Conservation (phyloP, 2,329 filamentous ascomycete genomes). For the Aspergillus pseudotamarii region DNA sequence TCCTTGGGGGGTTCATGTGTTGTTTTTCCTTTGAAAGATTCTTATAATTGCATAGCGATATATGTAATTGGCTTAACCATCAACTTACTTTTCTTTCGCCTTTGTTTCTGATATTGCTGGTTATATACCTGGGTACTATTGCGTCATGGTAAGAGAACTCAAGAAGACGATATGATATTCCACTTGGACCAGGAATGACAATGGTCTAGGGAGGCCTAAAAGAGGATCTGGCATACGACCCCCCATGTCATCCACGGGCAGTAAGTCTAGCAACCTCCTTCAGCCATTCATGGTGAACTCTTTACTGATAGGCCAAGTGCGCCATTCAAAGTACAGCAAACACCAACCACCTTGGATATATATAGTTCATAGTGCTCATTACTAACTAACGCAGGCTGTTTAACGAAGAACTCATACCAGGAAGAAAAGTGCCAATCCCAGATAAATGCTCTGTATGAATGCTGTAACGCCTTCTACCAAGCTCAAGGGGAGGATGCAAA, state of each 20-base stretch:
- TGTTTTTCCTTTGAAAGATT: neutral
- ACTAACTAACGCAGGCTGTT: slow-evolving; percentile 63
- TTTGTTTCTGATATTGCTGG: neutral
- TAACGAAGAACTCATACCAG: slow-evolving; percentile 81
- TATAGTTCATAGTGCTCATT: neutral
- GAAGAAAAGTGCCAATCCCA: slow-evolving; percentile 78
- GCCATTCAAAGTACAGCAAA: slow-evolving; percentile 76
- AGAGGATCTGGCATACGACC: slow-evolving; percentile 71
- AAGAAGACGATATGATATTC: neutral
- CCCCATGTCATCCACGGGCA: slow-evolving; percentile 83
- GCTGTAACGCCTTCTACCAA: slow-evolving; percentile 87
- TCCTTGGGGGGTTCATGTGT: neutral
- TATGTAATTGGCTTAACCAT: neutral
- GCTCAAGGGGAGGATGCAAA: slow-evolving; percentile 74
- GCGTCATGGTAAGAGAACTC: slow-evolving; percentile 32
- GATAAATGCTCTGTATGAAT: slow-evolving; percentile 87
- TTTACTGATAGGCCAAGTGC: slow-evolving; percentile 59
- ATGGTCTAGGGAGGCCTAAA: slow-evolving; percentile 52
- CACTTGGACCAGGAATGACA: slow-evolving; percentile 12
- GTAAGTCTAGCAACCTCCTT: slow-evolving; percentile 52
- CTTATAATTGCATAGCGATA: neutral
- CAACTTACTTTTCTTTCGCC: neutral
- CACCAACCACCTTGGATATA: neutral
- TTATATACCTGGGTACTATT: slow-evolving; percentile 11
- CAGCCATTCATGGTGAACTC: neutral